Evolutionary conservation across 2,329 filamentous ascomycete genomes (phyloP), one percentile per base, ranked within the genome.

Genomic region (Nothopassalora personata): DNA sequence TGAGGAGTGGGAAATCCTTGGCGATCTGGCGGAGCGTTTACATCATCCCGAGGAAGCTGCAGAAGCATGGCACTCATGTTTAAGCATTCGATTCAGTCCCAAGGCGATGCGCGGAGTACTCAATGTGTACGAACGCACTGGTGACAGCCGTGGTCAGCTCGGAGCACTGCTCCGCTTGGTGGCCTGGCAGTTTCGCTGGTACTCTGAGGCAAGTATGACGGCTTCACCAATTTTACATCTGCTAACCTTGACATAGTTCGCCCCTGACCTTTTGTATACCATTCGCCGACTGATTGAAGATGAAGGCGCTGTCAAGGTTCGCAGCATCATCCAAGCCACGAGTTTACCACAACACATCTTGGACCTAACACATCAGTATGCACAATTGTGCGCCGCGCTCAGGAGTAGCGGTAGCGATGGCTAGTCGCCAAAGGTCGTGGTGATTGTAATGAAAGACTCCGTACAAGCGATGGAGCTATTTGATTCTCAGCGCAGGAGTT

Each of bases 111-210:
- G 86, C 18, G 94, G 94, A 2, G 86, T 97, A 57, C 78, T 97
- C 53, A 86, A 86, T 56, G 82, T 90, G 51, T 91, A 91, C 67
- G 89, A 95, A 75, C 84, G 84, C 71, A 82, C 83, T 59, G 89
- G 88, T 69, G 90, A 90, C 75, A 91, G 90, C 3, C 81, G 91
- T 61, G 89, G 91, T 61, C 90, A 87, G 58, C 83, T 97, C 6
- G 88, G 86, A 30, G 87, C 90, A n/a, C 81, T 97, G 59, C 97
- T 99, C 65, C 82, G 91, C 54, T 80, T 99, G 46, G 90, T 97
- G 34, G 94, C 93, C 11, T 99, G 94, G 94, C 94, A 99, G 77
- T 99, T 97, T 77, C 83, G 94, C 67, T 99, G 94, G 94, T 99
- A 99, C 78, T 97, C 92, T 58, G 94, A 99, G 83, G 86, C 87